Percentiles rank a stretch among this genome's conserved stretches.
These are phyloP conservation scores for Penicillium simplicissimum DNA, from an alignment of 495 filamentous ascomycete species.

Conservation along the genomic window DNA sequence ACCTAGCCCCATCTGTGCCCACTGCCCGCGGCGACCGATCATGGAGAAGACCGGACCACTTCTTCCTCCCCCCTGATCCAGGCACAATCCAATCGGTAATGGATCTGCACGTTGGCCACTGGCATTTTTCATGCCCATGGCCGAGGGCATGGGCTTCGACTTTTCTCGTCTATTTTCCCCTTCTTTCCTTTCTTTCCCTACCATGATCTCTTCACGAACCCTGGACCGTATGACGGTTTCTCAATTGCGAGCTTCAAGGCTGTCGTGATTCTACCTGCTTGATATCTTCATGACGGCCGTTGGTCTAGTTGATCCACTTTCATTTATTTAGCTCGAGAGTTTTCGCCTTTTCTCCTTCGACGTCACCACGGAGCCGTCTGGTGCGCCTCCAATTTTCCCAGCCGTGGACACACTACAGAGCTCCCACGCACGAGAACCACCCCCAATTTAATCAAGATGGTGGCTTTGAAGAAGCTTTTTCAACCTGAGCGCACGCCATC, in stretches of 20 bases:
- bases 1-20: constrained; percentile 24
- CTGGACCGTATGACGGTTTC: constrained; percentile 21
- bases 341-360: constrained; percentile 1
- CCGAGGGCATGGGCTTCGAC: not conserved
- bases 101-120: constrained; percentile 26
- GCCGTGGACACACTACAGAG: not conserved
- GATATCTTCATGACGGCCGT: constrained; percentile 20
- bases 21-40: constrained; percentile 16
- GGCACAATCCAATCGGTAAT: constrained; percentile 18
- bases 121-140: constrained; percentile 1
- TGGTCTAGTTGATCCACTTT: constrained; percentile 22
- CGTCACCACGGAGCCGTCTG: constrained; percentile 9
- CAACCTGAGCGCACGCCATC: constrained; percentile 30
- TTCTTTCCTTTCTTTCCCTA: constrained; percentile 5
- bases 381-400: constrained; percentile 4
- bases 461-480: constrained; percentile 41
- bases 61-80: constrained; percentile 27
- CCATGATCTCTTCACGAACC: constrained; percentile 9
- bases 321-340: constrained; percentile 16
- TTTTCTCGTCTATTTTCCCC: constrained; percentile 15
- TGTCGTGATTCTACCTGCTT: constrained; percentile 22
- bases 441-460: constrained; percentile 29
- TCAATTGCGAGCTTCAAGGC: constrained; percentile 14
- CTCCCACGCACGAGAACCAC: constrained; percentile 8
- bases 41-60: constrained; percentile 29